phyloP scores from a whole-genome alignment of 345 rosid species.

The Erysimum cheiranthoides region DNA sequence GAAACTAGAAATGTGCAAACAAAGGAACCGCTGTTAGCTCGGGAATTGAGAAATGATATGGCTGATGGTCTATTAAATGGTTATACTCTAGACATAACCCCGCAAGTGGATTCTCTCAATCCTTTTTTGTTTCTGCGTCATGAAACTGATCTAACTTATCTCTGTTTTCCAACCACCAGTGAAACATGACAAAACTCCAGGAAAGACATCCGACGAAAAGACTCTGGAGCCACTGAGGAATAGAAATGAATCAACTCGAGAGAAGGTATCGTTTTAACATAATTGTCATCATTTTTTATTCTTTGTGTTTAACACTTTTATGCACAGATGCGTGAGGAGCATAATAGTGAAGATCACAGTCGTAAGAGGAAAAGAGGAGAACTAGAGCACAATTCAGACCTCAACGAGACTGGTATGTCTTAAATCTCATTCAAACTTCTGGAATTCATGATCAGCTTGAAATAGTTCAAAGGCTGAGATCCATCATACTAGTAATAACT shows the following conservation, averaged over 20 bases:
- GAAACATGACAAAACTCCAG: no score
- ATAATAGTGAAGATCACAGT: neutral
- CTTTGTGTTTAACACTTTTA: slow-evolving; percentile 2
- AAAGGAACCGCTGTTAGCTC: slow-evolving; percentile 34
- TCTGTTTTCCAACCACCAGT: slow-evolving; percentile 7
- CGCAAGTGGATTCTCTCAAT: neutral
- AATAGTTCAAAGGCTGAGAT: slow-evolving; percentile 39
- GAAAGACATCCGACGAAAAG: no score
- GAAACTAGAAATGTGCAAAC: slow-evolving; percentile 35
- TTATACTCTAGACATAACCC: neutral
- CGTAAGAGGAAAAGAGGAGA: slow-evolving; percentile 14
- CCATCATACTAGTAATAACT: neutral
- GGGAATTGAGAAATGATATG: slow-evolving; percentile 35
- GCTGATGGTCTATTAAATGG: slow-evolving; percentile 42
- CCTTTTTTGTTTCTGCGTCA: neutral
- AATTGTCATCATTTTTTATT: neutral
- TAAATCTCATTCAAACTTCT: slow-evolving; percentile 2
- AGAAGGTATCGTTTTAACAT: neutral
- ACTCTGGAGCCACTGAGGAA: neutral
- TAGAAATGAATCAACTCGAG: slow-evolving; percentile 6
- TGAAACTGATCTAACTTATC: neutral
- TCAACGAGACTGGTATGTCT: slow-evolving; percentile 7
- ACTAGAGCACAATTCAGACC: slow-evolving; percentile 9
- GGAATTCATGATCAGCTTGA: neutral
- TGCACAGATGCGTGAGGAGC: neutral